Percentiles rank a stretch among this genome's conserved stretches.
Evolutionary conservation across 257 asterid species (phyloP).

Genomic region (Solanum etuberosum): DNA sequence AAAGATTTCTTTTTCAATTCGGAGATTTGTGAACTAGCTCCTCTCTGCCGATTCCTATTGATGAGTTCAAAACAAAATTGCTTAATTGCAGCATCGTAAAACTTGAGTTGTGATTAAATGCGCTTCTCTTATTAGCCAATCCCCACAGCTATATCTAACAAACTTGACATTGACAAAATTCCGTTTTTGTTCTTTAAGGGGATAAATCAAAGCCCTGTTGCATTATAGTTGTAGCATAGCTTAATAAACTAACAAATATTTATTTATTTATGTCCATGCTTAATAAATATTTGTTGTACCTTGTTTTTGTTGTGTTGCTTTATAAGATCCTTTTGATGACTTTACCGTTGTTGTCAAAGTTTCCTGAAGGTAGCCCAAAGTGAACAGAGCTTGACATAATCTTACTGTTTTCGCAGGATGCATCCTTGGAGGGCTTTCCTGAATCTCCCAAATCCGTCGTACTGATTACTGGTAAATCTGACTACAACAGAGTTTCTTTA

Average conservation of each 20-base stretch:
- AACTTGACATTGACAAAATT: background rate
- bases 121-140: background rate
- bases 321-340: background rate
- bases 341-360: background rate
- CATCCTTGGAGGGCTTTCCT: slow-evolving; percentile 89
- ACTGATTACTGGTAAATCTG: slow-evolving; percentile 75
- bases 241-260: background rate
- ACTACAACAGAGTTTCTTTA: slow-evolving; percentile 67
- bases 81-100: background rate
- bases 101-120: background rate
- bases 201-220: background rate
- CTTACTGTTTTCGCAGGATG: slow-evolving; percentile 50
- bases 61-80: background rate
- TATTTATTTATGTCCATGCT: background rate
- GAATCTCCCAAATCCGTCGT: slow-evolving; percentile 90
- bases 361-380: background rate
- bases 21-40: background rate
- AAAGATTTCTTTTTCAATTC: background rate
- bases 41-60: background rate
- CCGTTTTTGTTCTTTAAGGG: background rate
- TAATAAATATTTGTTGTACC: background rate
- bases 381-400: background rate
- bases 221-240: background rate
- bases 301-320: background rate
- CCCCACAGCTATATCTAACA: background rate